These are phyloP conservation scores for Bipolaris bicolor DNA, from an alignment of 2,329 filamentous ascomycete species.

Conservation along the genomic window DNA sequence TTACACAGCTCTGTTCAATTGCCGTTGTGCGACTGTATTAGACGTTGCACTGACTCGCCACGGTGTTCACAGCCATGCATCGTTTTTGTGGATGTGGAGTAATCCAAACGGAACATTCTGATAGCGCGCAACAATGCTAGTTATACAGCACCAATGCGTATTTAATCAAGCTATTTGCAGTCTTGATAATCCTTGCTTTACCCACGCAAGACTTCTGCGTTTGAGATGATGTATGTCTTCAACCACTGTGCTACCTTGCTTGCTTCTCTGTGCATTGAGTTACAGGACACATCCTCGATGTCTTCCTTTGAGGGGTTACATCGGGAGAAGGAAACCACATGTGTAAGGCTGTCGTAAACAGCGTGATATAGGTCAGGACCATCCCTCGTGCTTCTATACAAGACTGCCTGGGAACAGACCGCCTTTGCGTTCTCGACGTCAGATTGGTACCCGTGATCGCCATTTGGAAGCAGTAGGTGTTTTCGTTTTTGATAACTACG, in stretches of 20 bases:
- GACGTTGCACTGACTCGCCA: no score
- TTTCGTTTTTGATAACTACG: slow-evolving; percentile 3
- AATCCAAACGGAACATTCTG: no score
- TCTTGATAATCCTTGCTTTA: not conserved
- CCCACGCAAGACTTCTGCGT: slow-evolving; percentile 3
- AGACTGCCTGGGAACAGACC: slow-evolving; percentile 5
- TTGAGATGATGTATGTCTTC: slow-evolving; percentile 8
- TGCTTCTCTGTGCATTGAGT: slow-evolving; percentile 8
- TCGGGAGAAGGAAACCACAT: slow-evolving; percentile 5
- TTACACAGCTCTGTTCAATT: no score
- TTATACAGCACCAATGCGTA: no score
- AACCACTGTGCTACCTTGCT: slow-evolving; percentile 4
- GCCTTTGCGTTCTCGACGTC: slow-evolving; percentile 11
- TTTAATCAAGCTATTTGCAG: not conserved
- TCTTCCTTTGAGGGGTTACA: slow-evolving; percentile 6
- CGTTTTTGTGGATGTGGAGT: no score
- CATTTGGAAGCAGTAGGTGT: slow-evolving; percentile 6
- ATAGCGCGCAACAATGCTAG: no score
- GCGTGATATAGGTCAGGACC: slow-evolving; percentile 5
- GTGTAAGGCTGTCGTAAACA: slow-evolving; percentile 10
- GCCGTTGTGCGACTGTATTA: no score
- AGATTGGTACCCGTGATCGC: slow-evolving; percentile 7
- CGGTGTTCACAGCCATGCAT: no score
- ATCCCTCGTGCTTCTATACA: slow-evolving; percentile 10
- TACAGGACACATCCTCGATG: slow-evolving; percentile 3